These are phyloP conservation scores for Protomyces macrosporus DNA, from an alignment of 1,139 yeast genomes.

Conservation along the genomic window DNA sequence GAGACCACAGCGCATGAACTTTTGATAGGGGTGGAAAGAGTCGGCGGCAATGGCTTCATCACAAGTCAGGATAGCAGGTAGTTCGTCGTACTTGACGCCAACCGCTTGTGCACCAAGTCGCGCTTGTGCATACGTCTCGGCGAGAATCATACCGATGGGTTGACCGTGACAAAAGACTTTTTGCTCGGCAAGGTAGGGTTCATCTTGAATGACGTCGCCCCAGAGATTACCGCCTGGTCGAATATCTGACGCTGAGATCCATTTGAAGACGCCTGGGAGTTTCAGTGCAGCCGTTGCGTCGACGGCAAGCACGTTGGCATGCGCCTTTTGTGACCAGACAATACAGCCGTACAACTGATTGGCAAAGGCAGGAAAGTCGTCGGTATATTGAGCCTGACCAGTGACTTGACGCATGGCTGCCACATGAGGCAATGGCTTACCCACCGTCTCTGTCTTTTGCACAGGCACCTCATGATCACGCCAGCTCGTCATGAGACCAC, in stretches of 20 bases:
- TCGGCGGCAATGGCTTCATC: slow-evolving; percentile 44
- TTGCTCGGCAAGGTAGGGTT: slow-evolving; percentile 44
- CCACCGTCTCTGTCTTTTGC: slow-evolving; percentile 35
- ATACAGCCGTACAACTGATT: slow-evolving; percentile 44
- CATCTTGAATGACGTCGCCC: slow-evolving; percentile 45
- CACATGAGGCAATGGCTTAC: slow-evolving; percentile 43
- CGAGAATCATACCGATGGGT: slow-evolving; percentile 45
- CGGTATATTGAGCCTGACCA: slow-evolving; percentile 46
- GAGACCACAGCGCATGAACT: slow-evolving; percentile 40
- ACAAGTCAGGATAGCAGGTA: slow-evolving; percentile 41
- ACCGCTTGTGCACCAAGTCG: slow-evolving; percentile 46
- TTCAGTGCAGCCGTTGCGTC: slow-evolving; percentile 42
- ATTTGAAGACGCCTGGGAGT: slow-evolving; percentile 44
- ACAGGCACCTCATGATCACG: slow-evolving; percentile 41
- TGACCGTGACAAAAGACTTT: slow-evolving; percentile 44
- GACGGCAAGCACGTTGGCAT: slow-evolving; percentile 42
- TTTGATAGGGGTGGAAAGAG: slow-evolving; percentile 40
- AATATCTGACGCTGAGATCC: slow-evolving; percentile 43
- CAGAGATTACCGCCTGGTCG: slow-evolving; percentile 42
- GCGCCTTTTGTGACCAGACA: slow-evolving; percentile 44
- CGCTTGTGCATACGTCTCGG: slow-evolving; percentile 42
- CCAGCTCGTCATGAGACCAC: slow-evolving; percentile 41
- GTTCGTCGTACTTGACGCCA: slow-evolving; percentile 43
- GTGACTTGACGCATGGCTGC: slow-evolving; percentile 46
- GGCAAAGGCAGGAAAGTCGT: slow-evolving; percentile 44